phyloP scores from a whole-genome alignment of 1,284 basidiomycete genomes.

The Puccinia brachypodii region DNA sequence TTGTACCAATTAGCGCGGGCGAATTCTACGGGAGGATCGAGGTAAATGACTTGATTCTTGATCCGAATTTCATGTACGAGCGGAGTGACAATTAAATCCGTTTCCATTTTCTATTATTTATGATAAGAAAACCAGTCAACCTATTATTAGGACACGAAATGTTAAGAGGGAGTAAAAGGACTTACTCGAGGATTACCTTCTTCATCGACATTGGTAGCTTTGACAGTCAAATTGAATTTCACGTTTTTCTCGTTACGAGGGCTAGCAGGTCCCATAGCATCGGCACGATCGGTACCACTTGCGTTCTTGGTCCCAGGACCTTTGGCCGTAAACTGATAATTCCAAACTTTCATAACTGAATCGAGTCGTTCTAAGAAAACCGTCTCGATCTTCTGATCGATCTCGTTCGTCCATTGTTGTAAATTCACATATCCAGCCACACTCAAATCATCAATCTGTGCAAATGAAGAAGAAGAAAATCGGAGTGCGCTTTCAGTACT shows the following conservation, averaged over 20 bases:
- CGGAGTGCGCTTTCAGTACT: not conserved
- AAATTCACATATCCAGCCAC: conserved; percentile 95
- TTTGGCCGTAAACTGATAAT: conserved; percentile 68
- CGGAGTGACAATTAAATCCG: conserved; percentile 71
- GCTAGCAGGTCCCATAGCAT: conserved; percentile 1
- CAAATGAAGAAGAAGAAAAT: not conserved
- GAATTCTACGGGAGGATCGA: conserved; percentile 90
- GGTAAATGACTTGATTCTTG: conserved; percentile 96
- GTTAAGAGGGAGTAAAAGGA: conserved; percentile 51
- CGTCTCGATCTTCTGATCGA: conserved; percentile 81
- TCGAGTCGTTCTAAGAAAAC: conserved; percentile 76
- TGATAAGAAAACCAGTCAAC: too few species aligned
- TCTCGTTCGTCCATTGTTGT: conserved; percentile 88
- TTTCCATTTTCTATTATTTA: conserved; percentile 62
- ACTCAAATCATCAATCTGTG: conserved; percentile 85
- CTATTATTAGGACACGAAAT: too few species aligned
- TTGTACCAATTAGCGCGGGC: conserved; percentile 87
- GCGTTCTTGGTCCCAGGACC: conserved; percentile 15
- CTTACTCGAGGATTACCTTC: conserved; percentile 37
- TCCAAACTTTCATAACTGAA: conserved; percentile 82
- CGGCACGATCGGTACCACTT: conserved; percentile 8
- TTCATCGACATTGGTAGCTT: conserved; percentile 60
- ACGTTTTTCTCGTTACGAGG: conserved; percentile 17
- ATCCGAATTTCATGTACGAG: conserved; percentile 93
- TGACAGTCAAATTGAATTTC: conserved; percentile 14